phyloP scores from a whole-genome alignment of 2,329 filamentous ascomycete genomes.

The Beauveria sp. region DNA sequence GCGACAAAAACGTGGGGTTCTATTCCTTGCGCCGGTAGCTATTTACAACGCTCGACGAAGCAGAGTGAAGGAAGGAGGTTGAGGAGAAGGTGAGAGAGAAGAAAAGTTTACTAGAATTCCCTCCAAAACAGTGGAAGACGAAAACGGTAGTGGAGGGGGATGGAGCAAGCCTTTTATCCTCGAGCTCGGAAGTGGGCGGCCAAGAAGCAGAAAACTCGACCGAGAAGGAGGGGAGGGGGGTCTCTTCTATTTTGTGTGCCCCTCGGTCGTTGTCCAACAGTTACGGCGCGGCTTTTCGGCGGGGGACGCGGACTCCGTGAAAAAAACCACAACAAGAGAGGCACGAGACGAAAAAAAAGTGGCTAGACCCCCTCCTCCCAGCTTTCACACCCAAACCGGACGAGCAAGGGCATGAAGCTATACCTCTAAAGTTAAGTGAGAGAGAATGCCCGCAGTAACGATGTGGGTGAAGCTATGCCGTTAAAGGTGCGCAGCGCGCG shows the following conservation, averaged over 20 bases:
- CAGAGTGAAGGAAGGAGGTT: not conserved
- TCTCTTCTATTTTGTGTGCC: not conserved
- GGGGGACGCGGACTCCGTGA: slow-evolving; percentile 2
- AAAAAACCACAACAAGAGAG: not conserved
- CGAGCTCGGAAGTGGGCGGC: slow-evolving; percentile 7
- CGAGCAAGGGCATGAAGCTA: slow-evolving; percentile 9
- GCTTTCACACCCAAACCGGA: not conserved
- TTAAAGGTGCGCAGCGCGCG: slow-evolving; percentile 10
- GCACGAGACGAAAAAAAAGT: not conserved
- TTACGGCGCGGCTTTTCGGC: slow-evolving; percentile 3
- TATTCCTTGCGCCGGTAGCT: not conserved
- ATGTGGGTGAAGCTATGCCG: slow-evolving; percentile 12
- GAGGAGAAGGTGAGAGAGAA: not conserved
- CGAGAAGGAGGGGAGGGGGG: not conserved
- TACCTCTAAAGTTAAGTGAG: slow-evolving; percentile 12
- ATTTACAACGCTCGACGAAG: not conserved
- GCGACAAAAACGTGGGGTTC: not conserved
- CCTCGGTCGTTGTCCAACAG: not conserved
- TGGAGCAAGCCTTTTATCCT: slow-evolving; percentile 4
- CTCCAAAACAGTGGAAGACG: not conserved
- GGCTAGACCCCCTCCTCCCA: not conserved
- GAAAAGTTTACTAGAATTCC: not conserved
- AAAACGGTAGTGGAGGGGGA: not conserved
- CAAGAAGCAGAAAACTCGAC: not conserved
- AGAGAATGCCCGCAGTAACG: not conserved